A percentile compares a stretch with the other conserved stretches of the same genome.
Evolutionary conservation across 2,329 filamentous ascomycete species (phyloP).

Genomic region (Colletotrichum magnum): DNA sequence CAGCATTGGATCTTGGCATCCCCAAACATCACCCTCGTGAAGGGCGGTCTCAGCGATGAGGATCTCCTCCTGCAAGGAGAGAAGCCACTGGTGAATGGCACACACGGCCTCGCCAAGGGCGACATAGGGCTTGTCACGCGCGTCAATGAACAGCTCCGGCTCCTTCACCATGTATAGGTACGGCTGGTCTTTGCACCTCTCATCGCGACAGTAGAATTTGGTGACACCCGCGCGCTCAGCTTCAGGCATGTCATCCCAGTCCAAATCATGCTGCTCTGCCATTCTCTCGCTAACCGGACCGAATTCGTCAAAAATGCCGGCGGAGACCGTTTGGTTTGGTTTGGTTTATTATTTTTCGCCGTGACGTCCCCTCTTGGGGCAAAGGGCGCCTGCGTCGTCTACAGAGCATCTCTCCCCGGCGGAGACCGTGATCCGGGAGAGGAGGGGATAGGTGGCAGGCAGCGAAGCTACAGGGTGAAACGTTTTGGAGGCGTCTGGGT

Average conservation of each 20-base stretch:
- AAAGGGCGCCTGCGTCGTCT: too few relatives aligned
- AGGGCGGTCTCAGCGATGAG: conserved; percentile 10
- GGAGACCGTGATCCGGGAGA: neutral
- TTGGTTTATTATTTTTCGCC: too few relatives aligned
- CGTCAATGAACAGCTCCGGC: conserved; percentile 1
- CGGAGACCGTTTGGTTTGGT: neutral
- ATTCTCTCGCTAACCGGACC: neutral
- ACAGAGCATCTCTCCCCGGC: too few relatives aligned
- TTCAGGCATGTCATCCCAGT: neutral
- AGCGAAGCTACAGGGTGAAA: conserved; percentile 17
- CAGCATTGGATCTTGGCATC: neutral
- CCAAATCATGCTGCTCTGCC: neutral
- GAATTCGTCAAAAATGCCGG: conserved; percentile 8
- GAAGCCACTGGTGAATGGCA: conserved; percentile 7
- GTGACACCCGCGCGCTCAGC: neutral
- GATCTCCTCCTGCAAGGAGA: neutral
- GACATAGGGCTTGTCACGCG: conserved; percentile 2
- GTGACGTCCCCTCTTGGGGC: too few relatives aligned
- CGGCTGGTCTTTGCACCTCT: neutral
- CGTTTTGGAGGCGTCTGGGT: neutral
- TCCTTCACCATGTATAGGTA: conserved; percentile 5
- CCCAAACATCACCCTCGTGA: neutral
- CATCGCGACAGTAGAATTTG: conserved; percentile 3
- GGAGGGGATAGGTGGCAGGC: conserved; percentile 5
- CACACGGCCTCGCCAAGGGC: conserved; percentile 5